Percentiles rank a stretch among this genome's conserved stretches.
Conservation (phyloP, 768 basidiomycete genomes). For the Phanerochaete carnosa region DNA sequence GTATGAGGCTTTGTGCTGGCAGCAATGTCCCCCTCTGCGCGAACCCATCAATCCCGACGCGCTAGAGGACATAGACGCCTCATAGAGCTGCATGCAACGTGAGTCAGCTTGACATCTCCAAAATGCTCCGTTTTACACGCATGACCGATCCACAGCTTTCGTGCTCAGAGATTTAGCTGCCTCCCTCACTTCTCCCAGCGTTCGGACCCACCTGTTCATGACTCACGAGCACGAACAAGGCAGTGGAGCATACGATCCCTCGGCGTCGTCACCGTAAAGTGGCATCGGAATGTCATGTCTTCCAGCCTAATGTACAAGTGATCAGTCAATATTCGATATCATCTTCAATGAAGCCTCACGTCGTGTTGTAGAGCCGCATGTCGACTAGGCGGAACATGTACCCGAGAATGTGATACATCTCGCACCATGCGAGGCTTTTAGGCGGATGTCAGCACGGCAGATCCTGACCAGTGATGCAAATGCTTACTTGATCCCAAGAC, state of each 20-base stretch:
- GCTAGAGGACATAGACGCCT: too few species aligned
- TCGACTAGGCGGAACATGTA: constrained; percentile 37
- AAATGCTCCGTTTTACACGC: too few species aligned
- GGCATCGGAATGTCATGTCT: not conserved
- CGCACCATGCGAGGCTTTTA: constrained; percentile 41
- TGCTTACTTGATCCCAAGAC: constrained; percentile 41
- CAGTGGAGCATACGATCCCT: not conserved
- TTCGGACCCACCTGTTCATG: not conserved
- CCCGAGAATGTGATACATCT: constrained; percentile 39
- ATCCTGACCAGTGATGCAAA: not conserved
- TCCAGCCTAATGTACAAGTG: not conserved
- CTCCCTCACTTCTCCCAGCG: too few species aligned
- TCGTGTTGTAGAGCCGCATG: constrained; percentile 18
- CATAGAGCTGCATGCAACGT: too few species aligned
- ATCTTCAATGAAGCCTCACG: not conserved
- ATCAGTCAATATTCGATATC: not conserved
- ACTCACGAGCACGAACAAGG: not conserved
- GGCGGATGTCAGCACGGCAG: not conserved
- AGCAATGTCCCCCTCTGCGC: too few species aligned
- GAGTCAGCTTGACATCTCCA: too few species aligned
- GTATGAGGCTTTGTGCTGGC: too few species aligned
- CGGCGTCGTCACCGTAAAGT: not conserved
- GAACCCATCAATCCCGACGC: too few species aligned
- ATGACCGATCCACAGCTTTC: too few species aligned
- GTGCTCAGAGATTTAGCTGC: too few species aligned